Percentiles rank a stretch among this genome's conserved stretches.
Conservation (phyloP, 768 basidiomycete species). For the Fistulinella prunicolor region DNA sequence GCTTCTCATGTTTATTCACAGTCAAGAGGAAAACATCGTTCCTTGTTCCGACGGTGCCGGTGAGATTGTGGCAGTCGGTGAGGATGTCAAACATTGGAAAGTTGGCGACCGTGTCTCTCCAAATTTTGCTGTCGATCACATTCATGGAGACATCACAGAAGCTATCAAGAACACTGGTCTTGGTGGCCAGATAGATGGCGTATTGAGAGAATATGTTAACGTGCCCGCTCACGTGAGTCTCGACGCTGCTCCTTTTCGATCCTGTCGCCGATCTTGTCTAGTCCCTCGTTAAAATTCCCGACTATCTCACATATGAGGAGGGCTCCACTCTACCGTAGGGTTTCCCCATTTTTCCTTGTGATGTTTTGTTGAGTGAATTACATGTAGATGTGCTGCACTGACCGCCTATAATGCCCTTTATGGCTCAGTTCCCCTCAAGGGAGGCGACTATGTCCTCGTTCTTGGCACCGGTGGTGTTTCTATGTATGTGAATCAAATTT, state of each 20-base stretch:
- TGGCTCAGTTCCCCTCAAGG: constrained; percentile 49
- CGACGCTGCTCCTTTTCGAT: not conserved
- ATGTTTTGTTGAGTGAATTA: not conserved
- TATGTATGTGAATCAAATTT: constrained; percentile 33
- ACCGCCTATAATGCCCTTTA: constrained; percentile 63
- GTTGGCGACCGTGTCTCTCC: constrained; percentile 55
- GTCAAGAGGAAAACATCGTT: constrained; percentile 26
- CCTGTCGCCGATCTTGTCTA: constrained; percentile 12
- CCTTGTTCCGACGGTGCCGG: constrained; percentile 54
- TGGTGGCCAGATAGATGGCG: constrained; percentile 50
- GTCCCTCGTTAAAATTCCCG: constrained; percentile 51
- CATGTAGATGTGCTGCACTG: constrained; percentile 50
- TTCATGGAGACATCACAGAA: constrained; percentile 42
- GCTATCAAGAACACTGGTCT: constrained; percentile 37
- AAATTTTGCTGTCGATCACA: constrained; percentile 48
- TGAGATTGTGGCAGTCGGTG: constrained; percentile 47
- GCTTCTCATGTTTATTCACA: constrained; percentile 33
- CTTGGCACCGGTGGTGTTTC: constrained; percentile 58
- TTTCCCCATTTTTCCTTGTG: no score
- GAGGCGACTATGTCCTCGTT: constrained; percentile 56
- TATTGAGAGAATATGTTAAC: constrained; percentile 52
- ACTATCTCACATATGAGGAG: constrained; percentile 59
- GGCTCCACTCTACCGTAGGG: constrained; percentile 61
- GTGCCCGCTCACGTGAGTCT: constrained; percentile 43
- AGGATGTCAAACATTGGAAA: constrained; percentile 44